These are phyloP conservation scores for Inga laurina DNA, from an alignment of 306 rosid genomes.

Conservation along the genomic window DNA sequence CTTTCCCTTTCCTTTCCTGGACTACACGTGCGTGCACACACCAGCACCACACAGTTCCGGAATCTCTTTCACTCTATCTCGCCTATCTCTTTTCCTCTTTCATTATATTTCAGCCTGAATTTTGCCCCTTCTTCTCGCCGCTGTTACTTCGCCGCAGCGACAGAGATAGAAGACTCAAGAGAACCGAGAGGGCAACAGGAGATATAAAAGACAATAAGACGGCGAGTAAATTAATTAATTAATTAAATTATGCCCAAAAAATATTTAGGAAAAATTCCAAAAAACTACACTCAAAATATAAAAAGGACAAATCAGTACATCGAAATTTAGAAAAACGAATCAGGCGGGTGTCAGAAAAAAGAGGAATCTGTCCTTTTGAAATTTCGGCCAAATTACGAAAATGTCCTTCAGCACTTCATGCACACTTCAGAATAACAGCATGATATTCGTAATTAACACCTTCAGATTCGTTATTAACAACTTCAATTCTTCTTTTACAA, in stretches of 20 bases:
- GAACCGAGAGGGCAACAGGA: not conserved
- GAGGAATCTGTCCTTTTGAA: too few relatives aligned
- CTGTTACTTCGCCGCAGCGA: slow-evolving; percentile 3
- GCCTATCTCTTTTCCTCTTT: not conserved
- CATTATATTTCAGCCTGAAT: slow-evolving; percentile 1
- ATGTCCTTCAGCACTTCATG: too few relatives aligned
- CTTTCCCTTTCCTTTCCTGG: slow-evolving; percentile 6
- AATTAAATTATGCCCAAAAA: not conserved
- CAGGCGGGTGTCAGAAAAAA: too few relatives aligned
- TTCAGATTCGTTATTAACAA: too few relatives aligned
- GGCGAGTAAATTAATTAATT: not conserved
- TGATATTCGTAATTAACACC: too few relatives aligned
- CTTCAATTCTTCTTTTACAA: too few relatives aligned
- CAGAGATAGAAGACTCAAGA: not conserved
- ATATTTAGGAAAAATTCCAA: too few relatives aligned
- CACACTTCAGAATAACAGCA: too few relatives aligned
- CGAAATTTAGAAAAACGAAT: too few relatives aligned
- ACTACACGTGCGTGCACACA: slow-evolving; percentile 19
- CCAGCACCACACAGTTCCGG: not conserved
- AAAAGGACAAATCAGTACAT: too few relatives aligned
- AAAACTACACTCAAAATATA: too few relatives aligned
- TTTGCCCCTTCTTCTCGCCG: slow-evolving; percentile 31
- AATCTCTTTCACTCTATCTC: not conserved
- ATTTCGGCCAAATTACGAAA: too few relatives aligned
- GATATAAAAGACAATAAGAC: not conserved